Evolutionary conservation across 1,284 basidiomycete genomes (phyloP).

Genomic region (Cerioporus squamosus): DNA sequence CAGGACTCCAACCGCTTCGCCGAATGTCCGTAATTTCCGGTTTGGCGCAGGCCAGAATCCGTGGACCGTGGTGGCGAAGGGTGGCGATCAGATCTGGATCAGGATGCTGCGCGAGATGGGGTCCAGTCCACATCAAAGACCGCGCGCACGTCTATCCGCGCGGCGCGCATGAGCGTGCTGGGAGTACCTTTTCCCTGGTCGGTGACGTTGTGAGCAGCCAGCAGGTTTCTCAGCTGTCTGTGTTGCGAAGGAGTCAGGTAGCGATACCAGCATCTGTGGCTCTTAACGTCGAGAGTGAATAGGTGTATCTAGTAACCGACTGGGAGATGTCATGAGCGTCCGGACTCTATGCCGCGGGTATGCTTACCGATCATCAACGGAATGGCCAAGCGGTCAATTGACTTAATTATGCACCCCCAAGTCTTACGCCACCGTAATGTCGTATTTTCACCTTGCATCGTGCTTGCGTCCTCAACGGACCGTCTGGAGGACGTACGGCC

Average conservation of each 20-base stretch:
- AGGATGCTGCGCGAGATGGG: constrained; percentile 8
- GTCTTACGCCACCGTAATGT: too few relatives aligned
- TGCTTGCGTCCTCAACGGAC: too few relatives aligned
- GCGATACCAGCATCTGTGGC: too few relatives aligned
- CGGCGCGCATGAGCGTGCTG: too few relatives aligned
- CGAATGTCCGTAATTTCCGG: constrained; percentile 12
- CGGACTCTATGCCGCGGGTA: background rate
- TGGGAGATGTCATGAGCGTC: too few relatives aligned
- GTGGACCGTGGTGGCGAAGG: constrained; percentile 5
- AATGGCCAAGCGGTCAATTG: background rate
- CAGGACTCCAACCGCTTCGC: constrained; percentile 9
- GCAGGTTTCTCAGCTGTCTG: background rate
- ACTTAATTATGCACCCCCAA: background rate
- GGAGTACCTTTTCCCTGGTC: too few relatives aligned
- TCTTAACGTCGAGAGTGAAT: too few relatives aligned
- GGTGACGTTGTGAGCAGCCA: too few relatives aligned
- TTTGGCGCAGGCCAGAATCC: constrained; percentile 4
- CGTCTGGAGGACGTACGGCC: too few relatives aligned
- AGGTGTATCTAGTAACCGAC: background rate
- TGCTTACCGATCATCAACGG: background rate
- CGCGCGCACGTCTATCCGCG: too few relatives aligned
- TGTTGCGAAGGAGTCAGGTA: too few relatives aligned
- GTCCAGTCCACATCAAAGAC: constrained; percentile 3
- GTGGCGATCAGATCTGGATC: constrained; percentile 20
- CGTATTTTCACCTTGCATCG: too few relatives aligned